Evolutionary conservation across 768 basidiomycete genomes (phyloP), one percentile per base, ranked within the genome.

Genomic region (Mycena kentingensis): DNA sequence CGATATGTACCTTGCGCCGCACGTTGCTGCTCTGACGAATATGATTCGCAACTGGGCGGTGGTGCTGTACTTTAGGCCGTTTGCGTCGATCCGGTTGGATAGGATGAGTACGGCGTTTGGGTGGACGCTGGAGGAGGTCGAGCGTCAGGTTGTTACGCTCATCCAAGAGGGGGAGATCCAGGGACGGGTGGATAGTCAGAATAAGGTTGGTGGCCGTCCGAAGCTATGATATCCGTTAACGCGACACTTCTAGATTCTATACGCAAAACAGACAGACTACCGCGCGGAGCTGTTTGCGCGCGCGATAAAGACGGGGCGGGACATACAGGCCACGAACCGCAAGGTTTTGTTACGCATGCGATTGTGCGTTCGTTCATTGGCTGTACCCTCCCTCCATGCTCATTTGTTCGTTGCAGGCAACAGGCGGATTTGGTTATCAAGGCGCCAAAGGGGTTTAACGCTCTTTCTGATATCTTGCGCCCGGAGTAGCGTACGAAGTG

Each of bases 51-150:
- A 87, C 59, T 84, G 83, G 53, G 87, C 92, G 0, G 77, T 98
- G 43, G 78, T 80, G n/a, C 80, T 93, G 42, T 98, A 95, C 71
- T 93, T 97, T 76, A 81, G 85, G 60, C 95, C 95, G 0, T 98
- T 94, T 68, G 79, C 88, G 24, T 83, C 89, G 8, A 91, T 97
- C 65, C 78, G 83, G 57, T 79, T 98, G 25, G 84, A 87, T 36
- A 80, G 87, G 29, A 95, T 97, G 91, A 85, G 88, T 31, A 67
- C 71, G 2, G 92, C 93, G 10, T 96, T 98, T 63, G 94, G 93
- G 3, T 87, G 89, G 84, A 75, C 77, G 0, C 70, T 89, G 6
- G 82, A 83, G 3, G 81, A 87, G 54, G 82, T 91, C 26, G 85
- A 91, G 66, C 70, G 71, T 31, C 81, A 88, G 52, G 84, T 97